Evolutionary conservation across 2,329 filamentous ascomycete species (phyloP).

Genomic region (Calonectria multiphialidica): DNA sequence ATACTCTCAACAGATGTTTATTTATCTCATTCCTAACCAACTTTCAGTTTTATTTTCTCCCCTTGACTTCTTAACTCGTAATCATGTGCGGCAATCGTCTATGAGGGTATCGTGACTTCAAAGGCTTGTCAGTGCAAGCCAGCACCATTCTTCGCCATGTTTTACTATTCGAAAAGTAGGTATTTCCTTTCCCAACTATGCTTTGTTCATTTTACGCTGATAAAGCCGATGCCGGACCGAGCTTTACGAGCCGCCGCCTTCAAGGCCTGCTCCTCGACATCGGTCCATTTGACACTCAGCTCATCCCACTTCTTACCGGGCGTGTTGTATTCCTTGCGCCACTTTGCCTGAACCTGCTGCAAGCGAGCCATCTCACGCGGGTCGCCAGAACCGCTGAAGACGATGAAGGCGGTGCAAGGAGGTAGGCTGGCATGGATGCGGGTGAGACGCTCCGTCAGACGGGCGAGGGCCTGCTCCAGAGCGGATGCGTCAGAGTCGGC

Average conservation of each 20-base stretch:
- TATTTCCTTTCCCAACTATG: not conserved
- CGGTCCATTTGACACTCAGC: conserved; percentile 76
- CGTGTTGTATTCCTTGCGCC: conserved; percentile 74
- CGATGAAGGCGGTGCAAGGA: conserved; percentile 73
- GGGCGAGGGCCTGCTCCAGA: conserved; percentile 60
- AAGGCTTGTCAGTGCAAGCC: not conserved
- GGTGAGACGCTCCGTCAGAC: conserved; percentile 62
- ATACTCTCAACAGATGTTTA: conserved; percentile 11
- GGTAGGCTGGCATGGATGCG: conserved; percentile 70
- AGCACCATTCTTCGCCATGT: not conserved
- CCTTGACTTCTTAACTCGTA: not conserved
- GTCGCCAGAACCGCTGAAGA: conserved; percentile 76
- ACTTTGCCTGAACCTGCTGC: conserved; percentile 70
- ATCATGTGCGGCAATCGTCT: not conserved
- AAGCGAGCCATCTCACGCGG: conserved; percentile 74
- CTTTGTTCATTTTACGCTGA: conserved; percentile 69
- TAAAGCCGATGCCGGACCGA: conserved; percentile 73
- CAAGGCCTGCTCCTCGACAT: conserved; percentile 73
- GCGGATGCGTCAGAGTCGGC: conserved; percentile 37
- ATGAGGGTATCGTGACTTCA: conserved; percentile 15
- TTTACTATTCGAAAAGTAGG: not conserved
- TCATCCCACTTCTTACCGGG: conserved; percentile 75
- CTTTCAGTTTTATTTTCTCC: not conserved
- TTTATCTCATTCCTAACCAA: not conserved
- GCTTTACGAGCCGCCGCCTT: conserved; percentile 68